A percentile compares a stretch with the other conserved stretches of the same genome.
Conservation (phyloP, 139 green algal species). For the Chlorella sorokiniana region DNA sequence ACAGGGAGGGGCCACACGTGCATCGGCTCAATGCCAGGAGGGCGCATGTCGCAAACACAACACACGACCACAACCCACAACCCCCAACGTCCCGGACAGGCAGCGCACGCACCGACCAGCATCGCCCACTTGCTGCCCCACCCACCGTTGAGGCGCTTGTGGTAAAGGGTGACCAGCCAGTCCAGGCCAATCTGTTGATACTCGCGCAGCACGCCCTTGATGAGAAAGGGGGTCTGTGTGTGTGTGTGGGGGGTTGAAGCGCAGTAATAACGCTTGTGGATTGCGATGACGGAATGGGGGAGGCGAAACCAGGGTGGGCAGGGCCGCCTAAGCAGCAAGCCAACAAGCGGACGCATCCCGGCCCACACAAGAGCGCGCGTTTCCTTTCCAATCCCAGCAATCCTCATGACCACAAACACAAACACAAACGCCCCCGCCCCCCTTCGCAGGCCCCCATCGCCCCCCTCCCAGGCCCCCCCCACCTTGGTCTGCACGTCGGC, state of each 20-base stretch:
- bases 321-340: too few species aligned
- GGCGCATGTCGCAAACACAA: conserved; percentile 68
- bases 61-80: background rate
- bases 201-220: conserved; percentile 89
- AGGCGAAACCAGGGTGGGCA: background rate
- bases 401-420: too few species aligned
- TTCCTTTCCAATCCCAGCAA: too few species aligned
- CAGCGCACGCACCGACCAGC: background rate
- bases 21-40: background rate
- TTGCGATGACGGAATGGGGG: background rate
- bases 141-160: conserved; percentile 85
- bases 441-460: background rate
- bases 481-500: conserved; percentile 56
- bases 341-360: too few species aligned
- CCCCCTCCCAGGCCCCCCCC: background rate
- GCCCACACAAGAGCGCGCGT: too few species aligned
- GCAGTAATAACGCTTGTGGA: background rate
- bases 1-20: too few species aligned
- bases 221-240: conserved; percentile 84
- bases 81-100: background rate
- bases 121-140: background rate
- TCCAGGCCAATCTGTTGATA: conserved; percentile 98
- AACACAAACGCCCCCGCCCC: background rate
- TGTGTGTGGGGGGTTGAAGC: background rate
- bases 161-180: conserved; percentile 96